phyloP scores from a whole-genome alignment of 345 rosid genomes.

The Cardamine resedifolia region DNA sequence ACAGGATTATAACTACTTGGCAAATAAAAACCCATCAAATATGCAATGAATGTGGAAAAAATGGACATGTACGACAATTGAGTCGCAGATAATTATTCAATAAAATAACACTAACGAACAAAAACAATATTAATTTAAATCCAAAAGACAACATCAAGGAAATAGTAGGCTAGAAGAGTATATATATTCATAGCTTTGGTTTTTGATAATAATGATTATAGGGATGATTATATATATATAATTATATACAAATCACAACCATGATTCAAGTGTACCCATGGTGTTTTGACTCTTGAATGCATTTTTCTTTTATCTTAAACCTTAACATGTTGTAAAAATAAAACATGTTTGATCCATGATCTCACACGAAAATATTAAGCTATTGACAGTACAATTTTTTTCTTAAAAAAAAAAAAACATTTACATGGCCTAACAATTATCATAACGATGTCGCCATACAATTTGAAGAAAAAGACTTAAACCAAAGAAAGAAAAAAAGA shows the following conservation, averaged over 20 bases:
- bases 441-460: background rate
- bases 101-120: background rate
- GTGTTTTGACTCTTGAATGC: background rate
- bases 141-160: background rate
- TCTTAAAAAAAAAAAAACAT: background rate
- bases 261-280: too few relatives aligned
- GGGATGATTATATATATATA: too few relatives aligned
- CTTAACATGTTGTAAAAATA: background rate
- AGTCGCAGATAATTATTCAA: background rate
- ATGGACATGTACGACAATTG: background rate
- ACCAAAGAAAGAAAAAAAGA: background rate
- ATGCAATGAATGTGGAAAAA: background rate
- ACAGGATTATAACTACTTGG: background rate
- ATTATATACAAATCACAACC: background rate
- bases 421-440: background rate
- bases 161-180: too few relatives aligned
- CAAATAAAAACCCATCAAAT: background rate
- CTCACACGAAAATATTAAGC: background rate
- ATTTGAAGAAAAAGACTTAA: conserved; percentile 5
- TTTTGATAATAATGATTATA: background rate
- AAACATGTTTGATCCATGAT: background rate
- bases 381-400: background rate
- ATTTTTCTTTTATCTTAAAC: background rate
- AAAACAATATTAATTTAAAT: background rate
- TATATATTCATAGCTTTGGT: too few relatives aligned